These are phyloP conservation scores for Chytridiales sp. DNA, from an alignment of 371 early-diverging fungal species.

Conservation along the genomic window DNA sequence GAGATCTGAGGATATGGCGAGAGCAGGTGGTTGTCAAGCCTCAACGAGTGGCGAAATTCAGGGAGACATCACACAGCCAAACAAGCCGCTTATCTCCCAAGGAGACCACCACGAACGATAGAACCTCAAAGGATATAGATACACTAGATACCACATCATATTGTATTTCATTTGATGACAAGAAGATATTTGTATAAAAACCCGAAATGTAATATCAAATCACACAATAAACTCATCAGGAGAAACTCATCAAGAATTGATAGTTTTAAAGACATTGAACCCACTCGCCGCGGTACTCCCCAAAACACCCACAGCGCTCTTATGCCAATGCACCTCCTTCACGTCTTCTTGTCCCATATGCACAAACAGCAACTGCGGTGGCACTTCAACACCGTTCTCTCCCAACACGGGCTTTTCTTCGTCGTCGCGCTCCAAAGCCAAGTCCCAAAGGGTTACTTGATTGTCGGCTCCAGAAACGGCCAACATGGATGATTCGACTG, in stretches of 20 bases:
- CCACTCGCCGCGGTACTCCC: constrained; percentile 85
- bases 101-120: too few relatives aligned
- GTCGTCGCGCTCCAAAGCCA: constrained; percentile 90
- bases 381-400: constrained; percentile 76
- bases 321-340: constrained; percentile 96
- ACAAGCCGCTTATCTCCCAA: too few relatives aligned
- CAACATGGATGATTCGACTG: constrained; percentile 86
- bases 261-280: constrained; percentile 95
- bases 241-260: constrained; percentile 47
- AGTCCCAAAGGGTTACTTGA: constrained; percentile 96
- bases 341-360: constrained; percentile 91
- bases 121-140: too few relatives aligned
- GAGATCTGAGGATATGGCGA: too few relatives aligned
- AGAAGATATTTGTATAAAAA: too few relatives aligned
- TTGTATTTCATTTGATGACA: too few relatives aligned
- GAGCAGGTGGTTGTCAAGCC: too few relatives aligned
- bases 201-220: too few relatives aligned
- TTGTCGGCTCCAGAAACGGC: constrained; percentile 95
- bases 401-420: constrained; percentile 68
- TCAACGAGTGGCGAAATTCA: too few relatives aligned
- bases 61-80: too few relatives aligned
- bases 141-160: too few relatives aligned
- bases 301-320: constrained; percentile 87
- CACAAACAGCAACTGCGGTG: constrained; percentile 94
- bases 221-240: neutral